Conservation (phyloP, 345 rosid species). For the Bruguiera parviflora region DNA sequence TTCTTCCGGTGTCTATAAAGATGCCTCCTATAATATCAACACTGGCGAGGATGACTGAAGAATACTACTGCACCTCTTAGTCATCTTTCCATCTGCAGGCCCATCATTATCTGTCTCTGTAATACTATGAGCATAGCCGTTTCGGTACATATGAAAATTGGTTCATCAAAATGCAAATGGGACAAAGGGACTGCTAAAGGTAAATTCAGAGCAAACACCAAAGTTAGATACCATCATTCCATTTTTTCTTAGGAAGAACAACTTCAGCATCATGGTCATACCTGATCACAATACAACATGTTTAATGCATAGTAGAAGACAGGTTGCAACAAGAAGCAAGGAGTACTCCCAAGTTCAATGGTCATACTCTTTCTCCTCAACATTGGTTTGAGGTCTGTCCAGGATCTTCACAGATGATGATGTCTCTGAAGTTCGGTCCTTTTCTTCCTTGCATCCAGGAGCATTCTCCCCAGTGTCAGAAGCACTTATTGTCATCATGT, state of each 20-base stretch:
- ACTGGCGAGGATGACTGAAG: conserved; percentile 29
- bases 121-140: neutral
- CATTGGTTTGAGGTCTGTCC: conserved; percentile 25
- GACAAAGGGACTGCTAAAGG: neutral
- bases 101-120: conserved; percentile 16
- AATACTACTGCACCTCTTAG: conserved; percentile 8
- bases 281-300: conserved; percentile 24
- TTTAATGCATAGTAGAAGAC: neutral
- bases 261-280: conserved; percentile 23
- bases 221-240: conserved; percentile 23
- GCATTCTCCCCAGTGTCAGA: conserved; percentile 21
- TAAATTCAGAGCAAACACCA: neutral
- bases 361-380: conserved; percentile 40
- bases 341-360: conserved; percentile 17
- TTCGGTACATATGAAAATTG: neutral
- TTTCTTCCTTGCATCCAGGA: conserved; percentile 24
- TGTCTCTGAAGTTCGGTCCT: conserved; percentile 23
- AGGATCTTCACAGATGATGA: conserved; percentile 44
- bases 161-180: neutral
- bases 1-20: conserved; percentile 11
- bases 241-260: conserved; percentile 15
- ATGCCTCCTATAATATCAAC: conserved; percentile 25
- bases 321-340: neutral
- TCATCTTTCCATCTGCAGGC: conserved; percentile 23
- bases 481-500: conserved; percentile 18